Conservation (phyloP, 177 flowering plant genomes). For the Tripterygium wilfordii region DNA sequence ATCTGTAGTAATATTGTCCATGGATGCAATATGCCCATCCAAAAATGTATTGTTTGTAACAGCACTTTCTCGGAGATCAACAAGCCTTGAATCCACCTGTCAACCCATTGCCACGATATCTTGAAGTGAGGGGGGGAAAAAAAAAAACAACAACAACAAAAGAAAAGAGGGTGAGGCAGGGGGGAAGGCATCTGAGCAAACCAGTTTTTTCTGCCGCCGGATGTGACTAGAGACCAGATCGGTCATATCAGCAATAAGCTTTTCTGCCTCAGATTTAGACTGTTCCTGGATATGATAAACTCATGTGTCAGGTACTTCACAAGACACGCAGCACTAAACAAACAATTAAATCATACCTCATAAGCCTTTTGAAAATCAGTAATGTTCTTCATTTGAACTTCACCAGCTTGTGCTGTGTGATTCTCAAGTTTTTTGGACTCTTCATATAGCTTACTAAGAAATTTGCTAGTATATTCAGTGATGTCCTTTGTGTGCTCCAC, state of each 20-base stretch:
- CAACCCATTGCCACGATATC: neutral
- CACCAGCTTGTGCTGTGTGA: slow-evolving; percentile 42
- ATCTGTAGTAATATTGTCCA: slow-evolving; percentile 56
- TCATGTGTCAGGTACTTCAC: neutral
- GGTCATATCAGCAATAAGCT: slow-evolving; percentile 76
- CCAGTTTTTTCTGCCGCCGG: slow-evolving; percentile 80
- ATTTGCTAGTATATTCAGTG: slow-evolving; percentile 43
- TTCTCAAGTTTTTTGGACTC: slow-evolving; percentile 49
- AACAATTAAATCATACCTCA: slow-evolving; percentile 67
- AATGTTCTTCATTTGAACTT: slow-evolving; percentile 50
- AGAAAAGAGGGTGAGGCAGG: neutral
- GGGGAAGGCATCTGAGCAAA: slow-evolving; percentile 17
- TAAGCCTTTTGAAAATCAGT: slow-evolving; percentile 69
- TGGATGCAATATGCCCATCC: slow-evolving; percentile 58
- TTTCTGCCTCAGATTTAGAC: slow-evolving; percentile 64
- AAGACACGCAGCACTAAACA: neutral
- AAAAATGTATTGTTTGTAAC: slow-evolving; percentile 46
- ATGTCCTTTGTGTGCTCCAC: slow-evolving; percentile 46
- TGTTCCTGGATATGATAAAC: slow-evolving; percentile 54
- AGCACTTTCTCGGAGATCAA: slow-evolving; percentile 48
- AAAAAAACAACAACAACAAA: too few relatives aligned
- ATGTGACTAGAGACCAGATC: slow-evolving; percentile 55
- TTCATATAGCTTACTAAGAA: slow-evolving; percentile 48
- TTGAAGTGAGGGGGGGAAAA: too few relatives aligned
- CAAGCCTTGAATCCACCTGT: slow-evolving; percentile 72